Evolutionary conservation across 2,329 filamentous ascomycete genomes (phyloP), one percentile per base, ranked within the genome.

Genomic region (Claviceps humidiphila): DNA sequence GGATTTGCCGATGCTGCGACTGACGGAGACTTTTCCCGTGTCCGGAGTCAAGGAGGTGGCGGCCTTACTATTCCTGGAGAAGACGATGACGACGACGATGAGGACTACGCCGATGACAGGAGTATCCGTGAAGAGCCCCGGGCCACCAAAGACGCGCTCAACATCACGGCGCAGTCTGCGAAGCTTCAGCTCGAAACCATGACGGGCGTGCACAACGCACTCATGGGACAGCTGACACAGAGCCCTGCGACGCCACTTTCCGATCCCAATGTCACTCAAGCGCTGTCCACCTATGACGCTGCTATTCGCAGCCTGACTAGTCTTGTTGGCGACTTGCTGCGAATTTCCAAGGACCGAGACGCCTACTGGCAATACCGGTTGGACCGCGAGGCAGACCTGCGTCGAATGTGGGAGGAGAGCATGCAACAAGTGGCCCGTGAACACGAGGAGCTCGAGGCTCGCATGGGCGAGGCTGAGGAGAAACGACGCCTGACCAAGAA

Each of bases 351-450:
- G 61, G 93, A 98, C 64, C 85, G 94, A 50, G 93, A 98, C 67
- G 83, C 89, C 0, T 95, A 95, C 66, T 98, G 93, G 93, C 91
- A 97, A 66, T 94, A 95, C 64, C 84, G 90, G 14, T 74, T 98
- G 42, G 90, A 95, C 59, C 84, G 89, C 51, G 93, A 98, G 70
- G 84, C 84, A 44, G 88, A 95, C 64, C 85, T 97, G 70, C 82
- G 93, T 40, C 84, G 87, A 54, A 87, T 98, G 81, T 98, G 93
- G 93, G 93, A 98, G 69, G 93, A 98, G 62, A 97, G 90, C 68
- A 96, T 98, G 93, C 89, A 93, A 9, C 84, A 90, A 61, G 86
- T 98, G n/a, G 93, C 90, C 17, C 83, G 82, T 52, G 93, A 98
- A 66, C 93, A 98, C 61, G 93, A 97, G 68, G 80, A 89, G 50